Conservation (phyloP, 139 green algal species). For the Bryopsis sp. region DNA sequence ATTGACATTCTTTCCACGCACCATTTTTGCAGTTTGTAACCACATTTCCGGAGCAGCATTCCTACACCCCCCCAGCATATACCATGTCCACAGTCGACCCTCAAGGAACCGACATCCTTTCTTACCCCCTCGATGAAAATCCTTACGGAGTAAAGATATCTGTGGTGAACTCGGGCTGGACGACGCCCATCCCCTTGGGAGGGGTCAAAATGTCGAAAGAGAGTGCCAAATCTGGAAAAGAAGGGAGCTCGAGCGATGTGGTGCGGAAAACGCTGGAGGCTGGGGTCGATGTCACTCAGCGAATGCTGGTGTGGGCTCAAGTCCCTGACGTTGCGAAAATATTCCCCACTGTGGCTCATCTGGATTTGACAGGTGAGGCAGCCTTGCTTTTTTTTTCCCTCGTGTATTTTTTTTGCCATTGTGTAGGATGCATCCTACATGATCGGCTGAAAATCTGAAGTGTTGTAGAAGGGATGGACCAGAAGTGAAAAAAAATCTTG, state of each 20-base stretch:
- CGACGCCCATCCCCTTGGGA: neutral
- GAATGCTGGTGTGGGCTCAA: neutral
- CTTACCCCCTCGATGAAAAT: neutral
- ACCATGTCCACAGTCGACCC: neutral
- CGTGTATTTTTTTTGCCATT: too few relatives aligned
- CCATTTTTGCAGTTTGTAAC: slow-evolving; percentile 5
- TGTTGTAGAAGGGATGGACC: too few relatives aligned
- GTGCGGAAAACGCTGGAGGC: neutral
- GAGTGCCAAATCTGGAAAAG: too few relatives aligned
- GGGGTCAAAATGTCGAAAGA: too few relatives aligned
- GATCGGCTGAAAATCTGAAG: too few relatives aligned
- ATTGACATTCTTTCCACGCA: too few relatives aligned
- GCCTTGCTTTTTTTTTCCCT: too few relatives aligned
- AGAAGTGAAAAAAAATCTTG: too few relatives aligned
- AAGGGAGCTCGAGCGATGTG: neutral
- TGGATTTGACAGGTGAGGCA: slow-evolving; percentile 8
- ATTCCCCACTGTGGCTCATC: neutral
- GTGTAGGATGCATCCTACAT: too few relatives aligned
- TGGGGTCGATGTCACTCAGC: neutral
- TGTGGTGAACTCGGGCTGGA: neutral
- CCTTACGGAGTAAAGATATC: slow-evolving; percentile 1
- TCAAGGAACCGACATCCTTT: neutral
- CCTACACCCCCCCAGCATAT: neutral
- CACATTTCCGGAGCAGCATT: neutral
- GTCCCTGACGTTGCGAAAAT: neutral